These are phyloP conservation scores for Phylloporus arenicola DNA, from an alignment of 768 basidiomycete species.

Conservation along the genomic window DNA sequence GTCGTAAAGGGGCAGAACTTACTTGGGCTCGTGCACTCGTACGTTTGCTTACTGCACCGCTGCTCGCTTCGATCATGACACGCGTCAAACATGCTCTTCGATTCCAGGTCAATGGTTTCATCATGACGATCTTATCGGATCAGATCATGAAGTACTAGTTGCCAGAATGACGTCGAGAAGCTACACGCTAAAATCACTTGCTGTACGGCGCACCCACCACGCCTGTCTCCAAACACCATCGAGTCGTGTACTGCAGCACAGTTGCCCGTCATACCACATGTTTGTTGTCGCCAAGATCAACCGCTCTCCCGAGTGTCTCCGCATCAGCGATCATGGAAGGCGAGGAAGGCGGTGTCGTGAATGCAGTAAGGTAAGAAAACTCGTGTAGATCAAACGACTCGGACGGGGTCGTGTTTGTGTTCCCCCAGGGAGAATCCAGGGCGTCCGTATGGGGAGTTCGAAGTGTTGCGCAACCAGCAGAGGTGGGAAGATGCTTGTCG, in stretches of 20 bases:
- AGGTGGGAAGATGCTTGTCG: constrained; percentile 3
- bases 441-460: not conserved
- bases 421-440: constrained; percentile 11
- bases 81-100: constrained; percentile 15
- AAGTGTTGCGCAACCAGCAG: constrained; percentile 10
- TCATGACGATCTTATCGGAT: constrained; percentile 19
- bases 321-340: constrained; percentile 14
- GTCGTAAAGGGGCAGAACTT: constrained; percentile 2
- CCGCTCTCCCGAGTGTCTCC: constrained; percentile 10
- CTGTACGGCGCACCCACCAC: not conserved
- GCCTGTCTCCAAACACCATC: constrained; percentile 10
- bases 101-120: constrained; percentile 4
- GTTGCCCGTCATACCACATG: constrained; percentile 9
- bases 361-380: constrained; percentile 29
- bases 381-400: constrained; percentile 24
- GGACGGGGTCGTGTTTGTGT: constrained; percentile 9
- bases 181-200: constrained; percentile 11
- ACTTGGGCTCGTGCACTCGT: constrained; percentile 3
- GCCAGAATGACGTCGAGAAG: constrained; percentile 12
- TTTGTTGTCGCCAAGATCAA: constrained; percentile 4
- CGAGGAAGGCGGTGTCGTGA: constrained; percentile 28
- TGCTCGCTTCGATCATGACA: constrained; percentile 11
- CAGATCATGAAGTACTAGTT: constrained; percentile 20
- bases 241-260: constrained; percentile 3
- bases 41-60: constrained; percentile 15